Conservation (phyloP, 345 rosid genomes). For the Jatropha curcas region DNA sequence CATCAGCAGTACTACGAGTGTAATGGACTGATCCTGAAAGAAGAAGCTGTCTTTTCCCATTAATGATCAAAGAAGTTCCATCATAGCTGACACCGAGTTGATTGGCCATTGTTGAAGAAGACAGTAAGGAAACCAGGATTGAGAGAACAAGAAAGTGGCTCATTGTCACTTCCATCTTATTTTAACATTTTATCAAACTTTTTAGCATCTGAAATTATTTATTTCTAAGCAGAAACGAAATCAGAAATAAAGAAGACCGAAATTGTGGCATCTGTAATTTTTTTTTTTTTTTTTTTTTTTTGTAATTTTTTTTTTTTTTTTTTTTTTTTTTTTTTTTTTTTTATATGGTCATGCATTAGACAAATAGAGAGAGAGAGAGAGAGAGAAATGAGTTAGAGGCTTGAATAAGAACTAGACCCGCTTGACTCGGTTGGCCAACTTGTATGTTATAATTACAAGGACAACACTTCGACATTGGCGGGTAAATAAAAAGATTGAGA, state of each 20-base stretch:
- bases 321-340: not conserved
- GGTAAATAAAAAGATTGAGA: too few species aligned
- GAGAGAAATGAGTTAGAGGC: not conserved
- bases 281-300: not conserved
- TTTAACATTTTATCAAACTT: not conserved
- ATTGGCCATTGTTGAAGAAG: slow-evolving; percentile 11
- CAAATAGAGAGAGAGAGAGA: not conserved
- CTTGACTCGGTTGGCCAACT: not conserved
- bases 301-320: not conserved
- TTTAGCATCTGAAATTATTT: too few species aligned
- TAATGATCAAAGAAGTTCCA: slow-evolving; percentile 56
- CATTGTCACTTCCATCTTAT: not conserved
- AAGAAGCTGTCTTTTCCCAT: slow-evolving; percentile 55
- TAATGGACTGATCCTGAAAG: slow-evolving; percentile 82
- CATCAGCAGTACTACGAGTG: slow-evolving; percentile 72
- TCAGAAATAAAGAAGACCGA: not conserved
- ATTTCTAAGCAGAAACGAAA: not conserved
- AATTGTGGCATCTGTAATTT: too few species aligned
- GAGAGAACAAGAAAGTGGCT: slow-evolving; percentile 1
- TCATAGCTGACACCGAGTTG: slow-evolving; percentile 47
- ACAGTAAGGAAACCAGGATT: slow-evolving; percentile 14
- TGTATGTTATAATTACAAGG: not conserved
- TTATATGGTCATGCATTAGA: not conserved
- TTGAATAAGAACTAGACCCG: not conserved
- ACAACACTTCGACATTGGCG: too few species aligned